Evolutionary conservation across 208 protist genomes (phyloP).

Genomic region (Acanthamoeba rhysodes): DNA sequence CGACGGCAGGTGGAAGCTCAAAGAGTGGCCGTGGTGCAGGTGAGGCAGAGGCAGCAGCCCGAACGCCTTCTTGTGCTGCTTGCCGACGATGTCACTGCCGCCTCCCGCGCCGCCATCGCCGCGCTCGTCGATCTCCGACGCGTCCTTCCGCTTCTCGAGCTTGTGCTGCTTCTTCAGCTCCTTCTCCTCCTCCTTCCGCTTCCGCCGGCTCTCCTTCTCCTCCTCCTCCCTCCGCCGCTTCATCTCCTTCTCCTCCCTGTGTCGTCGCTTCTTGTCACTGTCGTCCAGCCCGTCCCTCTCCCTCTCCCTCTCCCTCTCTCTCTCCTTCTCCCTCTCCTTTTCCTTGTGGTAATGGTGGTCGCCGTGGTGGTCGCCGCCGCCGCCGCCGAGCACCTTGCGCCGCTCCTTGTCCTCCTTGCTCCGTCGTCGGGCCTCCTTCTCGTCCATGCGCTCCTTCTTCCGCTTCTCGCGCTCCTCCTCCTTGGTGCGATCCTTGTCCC

Average conservation of each 20-base stretch:
- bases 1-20: conserved; percentile 37
- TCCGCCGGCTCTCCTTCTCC: conserved; percentile 5
- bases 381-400: neutral
- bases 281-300: neutral
- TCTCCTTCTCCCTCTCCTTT: neutral
- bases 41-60: conserved; percentile 28
- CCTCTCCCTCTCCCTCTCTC: neutral
- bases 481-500: conserved; percentile 5
- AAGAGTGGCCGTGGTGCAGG: neutral
- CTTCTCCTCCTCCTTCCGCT: conserved; percentile 50
- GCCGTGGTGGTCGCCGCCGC: neutral
- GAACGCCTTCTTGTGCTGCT: conserved; percentile 50
- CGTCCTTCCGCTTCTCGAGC: neutral
- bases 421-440: conserved; percentile 25
- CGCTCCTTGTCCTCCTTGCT: conserved; percentile 53
- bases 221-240: conserved; percentile 40
- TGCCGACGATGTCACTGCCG: neutral
- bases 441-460: conserved; percentile 30
- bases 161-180: conserved; percentile 42
- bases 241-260: conserved; percentile 59
- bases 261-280: conserved; percentile 15
- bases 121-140: neutral
- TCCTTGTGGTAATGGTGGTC: no score
- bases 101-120: neutral
- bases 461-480: conserved; percentile 51